Evolutionary conservation across 805 yeast species (phyloP).

Genomic region (Saccharomycopsis capsularis): DNA sequence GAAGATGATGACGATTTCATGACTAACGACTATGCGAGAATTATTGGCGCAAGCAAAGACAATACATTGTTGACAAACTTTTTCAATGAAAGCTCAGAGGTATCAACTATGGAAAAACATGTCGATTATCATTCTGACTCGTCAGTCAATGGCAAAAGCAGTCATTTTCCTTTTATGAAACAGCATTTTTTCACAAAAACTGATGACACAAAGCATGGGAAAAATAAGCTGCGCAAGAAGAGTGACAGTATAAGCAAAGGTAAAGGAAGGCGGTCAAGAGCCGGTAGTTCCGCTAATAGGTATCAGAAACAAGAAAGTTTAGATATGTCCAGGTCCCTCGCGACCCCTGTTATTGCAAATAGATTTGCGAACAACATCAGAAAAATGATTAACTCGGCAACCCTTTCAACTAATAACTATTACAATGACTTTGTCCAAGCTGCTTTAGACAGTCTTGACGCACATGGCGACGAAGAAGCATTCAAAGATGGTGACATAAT

Average conservation of each 20-base stretch:
- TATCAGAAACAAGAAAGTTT: neutral
- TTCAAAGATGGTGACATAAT: slow-evolving; percentile 18
- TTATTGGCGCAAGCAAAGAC: neutral
- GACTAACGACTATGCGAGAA: slow-evolving; percentile 2
- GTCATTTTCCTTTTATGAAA: neutral
- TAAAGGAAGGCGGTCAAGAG: neutral
- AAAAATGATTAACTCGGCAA: slow-evolving; percentile 17
- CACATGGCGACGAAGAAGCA: slow-evolving; percentile 10
- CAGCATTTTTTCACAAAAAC: neutral
- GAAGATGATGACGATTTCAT: slow-evolving; percentile 8
- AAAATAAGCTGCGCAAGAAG: neutral
- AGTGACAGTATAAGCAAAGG: neutral
- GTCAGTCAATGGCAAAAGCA: neutral
- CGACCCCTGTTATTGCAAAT: slow-evolving; percentile 6
- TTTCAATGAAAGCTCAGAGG: slow-evolving; percentile 21
- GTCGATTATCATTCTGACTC: neutral
- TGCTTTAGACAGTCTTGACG: slow-evolving; percentile 6
- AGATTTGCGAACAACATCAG: slow-evolving; percentile 17
- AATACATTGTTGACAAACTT: slow-evolving; percentile 15
- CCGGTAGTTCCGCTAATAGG: neutral
- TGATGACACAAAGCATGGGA: neutral
- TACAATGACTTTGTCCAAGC: slow-evolving; percentile 18
- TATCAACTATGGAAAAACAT: neutral
- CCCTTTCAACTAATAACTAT: slow-evolving; percentile 14
- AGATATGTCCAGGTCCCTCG: neutral